These are phyloP conservation scores for Monosporascus sp. DNA, from an alignment of 2,329 filamentous ascomycete genomes.

Conservation along the genomic window DNA sequence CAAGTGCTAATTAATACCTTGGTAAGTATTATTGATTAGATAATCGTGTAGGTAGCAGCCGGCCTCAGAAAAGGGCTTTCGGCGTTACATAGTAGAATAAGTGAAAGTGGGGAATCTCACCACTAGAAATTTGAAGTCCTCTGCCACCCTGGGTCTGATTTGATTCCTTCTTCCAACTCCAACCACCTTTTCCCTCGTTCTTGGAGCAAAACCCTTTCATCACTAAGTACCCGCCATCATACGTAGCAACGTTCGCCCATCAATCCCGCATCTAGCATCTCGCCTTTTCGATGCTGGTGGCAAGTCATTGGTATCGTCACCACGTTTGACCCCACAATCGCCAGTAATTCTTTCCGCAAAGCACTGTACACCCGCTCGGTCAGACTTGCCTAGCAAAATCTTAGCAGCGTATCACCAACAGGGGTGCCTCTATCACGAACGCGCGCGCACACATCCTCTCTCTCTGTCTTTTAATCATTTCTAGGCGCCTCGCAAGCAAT, in stretches of 20 bases:
- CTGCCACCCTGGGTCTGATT: background rate
- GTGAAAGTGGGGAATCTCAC: background rate
- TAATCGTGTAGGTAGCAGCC: no score
- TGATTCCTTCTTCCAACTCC: background rate
- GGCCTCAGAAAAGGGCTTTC: no score
- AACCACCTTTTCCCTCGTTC: background rate
- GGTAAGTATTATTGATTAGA: no score
- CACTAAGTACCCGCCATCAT: background rate
- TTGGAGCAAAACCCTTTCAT: background rate
- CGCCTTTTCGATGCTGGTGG: background rate
- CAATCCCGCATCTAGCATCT: background rate
- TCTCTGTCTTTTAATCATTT: background rate
- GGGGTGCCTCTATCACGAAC: background rate
- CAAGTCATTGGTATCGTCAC: background rate
- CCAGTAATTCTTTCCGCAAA: background rate
- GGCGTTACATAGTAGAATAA: background rate
- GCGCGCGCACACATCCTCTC: background rate
- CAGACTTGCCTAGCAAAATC: background rate
- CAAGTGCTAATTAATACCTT: no score
- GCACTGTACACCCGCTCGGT: background rate
- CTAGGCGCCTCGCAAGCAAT: background rate
- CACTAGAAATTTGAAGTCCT: background rate
- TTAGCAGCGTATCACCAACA: background rate
- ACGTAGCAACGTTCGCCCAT: background rate
- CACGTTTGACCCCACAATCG: background rate